Evolutionary conservation across 2,329 filamentous ascomycete species (phyloP).

Genomic region (Colletotrichum coccodes): DNA sequence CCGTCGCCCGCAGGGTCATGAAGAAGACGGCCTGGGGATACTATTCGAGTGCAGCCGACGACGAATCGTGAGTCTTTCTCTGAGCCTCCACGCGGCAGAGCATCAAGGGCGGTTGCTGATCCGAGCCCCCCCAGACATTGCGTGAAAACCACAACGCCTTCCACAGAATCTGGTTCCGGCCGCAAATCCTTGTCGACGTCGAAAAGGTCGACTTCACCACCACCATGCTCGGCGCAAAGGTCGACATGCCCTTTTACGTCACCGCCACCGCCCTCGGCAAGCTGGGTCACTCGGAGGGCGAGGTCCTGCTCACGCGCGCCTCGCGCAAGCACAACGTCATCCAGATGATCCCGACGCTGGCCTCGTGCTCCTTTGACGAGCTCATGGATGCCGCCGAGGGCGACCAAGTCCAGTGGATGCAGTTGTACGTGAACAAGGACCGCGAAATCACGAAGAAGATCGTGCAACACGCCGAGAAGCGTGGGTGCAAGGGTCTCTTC

Average conservation of each 20-base stretch:
- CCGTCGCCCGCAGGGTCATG: constrained; percentile 89
- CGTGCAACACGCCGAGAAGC: constrained; percentile 88
- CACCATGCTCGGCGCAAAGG: constrained; percentile 91
- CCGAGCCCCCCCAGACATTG: constrained; percentile 71
- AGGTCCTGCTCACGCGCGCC: constrained; percentile 88
- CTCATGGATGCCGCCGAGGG: constrained; percentile 86
- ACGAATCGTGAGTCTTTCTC: constrained; percentile 76
- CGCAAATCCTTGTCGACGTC: constrained; percentile 88
- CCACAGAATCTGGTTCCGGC: constrained; percentile 97
- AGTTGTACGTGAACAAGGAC: constrained; percentile 98
- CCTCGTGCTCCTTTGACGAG: constrained; percentile 97
- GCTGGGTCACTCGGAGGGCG: constrained; percentile 91
- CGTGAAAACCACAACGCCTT: constrained; percentile 96
- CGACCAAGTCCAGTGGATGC: constrained; percentile 93
- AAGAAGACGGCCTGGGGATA: constrained; percentile 98
- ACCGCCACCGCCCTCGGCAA: constrained; percentile 97
- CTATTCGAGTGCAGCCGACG: constrained; percentile 92
- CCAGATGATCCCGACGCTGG: constrained; percentile 98
- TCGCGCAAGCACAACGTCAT: constrained; percentile 88
- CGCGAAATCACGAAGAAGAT: constrained; percentile 90
- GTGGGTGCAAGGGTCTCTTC: constrained; percentile 95
- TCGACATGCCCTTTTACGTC: constrained; percentile 91
- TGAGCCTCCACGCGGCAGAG: neutral
- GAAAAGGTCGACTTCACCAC: constrained; percentile 87
- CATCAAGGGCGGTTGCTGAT: constrained; percentile 33